These are phyloP conservation scores for Tieghemiomyces parasiticus DNA, from an alignment of 192 early-diverging fungal species.

Conservation along the genomic window DNA sequence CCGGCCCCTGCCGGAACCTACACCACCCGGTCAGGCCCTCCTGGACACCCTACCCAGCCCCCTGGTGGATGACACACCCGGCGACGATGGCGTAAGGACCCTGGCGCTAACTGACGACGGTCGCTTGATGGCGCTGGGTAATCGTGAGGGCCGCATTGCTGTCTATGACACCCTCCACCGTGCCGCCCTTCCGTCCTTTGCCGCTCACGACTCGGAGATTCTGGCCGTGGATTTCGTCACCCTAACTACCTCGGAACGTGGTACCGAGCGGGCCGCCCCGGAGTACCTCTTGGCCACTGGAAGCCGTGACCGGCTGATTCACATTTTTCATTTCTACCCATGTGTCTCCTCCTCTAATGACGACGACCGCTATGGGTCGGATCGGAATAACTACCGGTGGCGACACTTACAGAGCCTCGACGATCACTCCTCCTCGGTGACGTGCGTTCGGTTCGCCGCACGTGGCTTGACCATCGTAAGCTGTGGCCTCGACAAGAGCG, in stretches of 20 bases:
- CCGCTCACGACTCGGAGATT: slow-evolving; percentile 69
- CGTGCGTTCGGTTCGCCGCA: background rate
- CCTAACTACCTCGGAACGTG: background rate
- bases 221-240: slow-evolving; percentile 55
- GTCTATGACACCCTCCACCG: background rate
- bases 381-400: background rate
- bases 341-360: background rate
- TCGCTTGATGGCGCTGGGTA: slow-evolving; percentile 49
- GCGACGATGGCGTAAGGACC: slow-evolving; percentile 25
- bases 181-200: slow-evolving; percentile 10
- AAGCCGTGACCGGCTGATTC: slow-evolving; percentile 3
- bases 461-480: background rate
- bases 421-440: slow-evolving; percentile 5
- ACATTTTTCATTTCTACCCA: slow-evolving; percentile 6
- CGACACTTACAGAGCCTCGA: slow-evolving; percentile 1
- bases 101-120: slow-evolving; percentile 48
- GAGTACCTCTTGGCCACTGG: slow-evolving; percentile 5
- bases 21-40: too few relatives aligned
- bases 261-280: too few relatives aligned
- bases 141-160: slow-evolving; percentile 43
- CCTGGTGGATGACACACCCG: background rate
- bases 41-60: background rate
- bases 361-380: background rate
- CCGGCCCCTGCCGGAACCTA: too few relatives aligned
- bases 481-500: slow-evolving; percentile 5